Evolutionary conservation across 2,329 filamentous ascomycete genomes (phyloP).

Genomic region (Pyrenochaeta sp.): DNA sequence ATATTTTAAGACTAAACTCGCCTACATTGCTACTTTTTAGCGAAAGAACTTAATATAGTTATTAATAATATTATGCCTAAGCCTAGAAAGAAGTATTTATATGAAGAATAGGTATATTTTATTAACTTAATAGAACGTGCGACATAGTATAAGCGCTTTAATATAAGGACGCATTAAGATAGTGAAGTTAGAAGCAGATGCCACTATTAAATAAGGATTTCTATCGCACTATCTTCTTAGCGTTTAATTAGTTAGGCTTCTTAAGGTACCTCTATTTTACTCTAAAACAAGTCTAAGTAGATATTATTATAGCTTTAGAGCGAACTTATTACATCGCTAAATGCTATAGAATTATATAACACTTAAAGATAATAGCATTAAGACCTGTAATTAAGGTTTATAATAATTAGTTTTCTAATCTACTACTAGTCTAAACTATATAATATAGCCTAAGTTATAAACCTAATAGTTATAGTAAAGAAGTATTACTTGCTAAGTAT

Average conservation of each 20-base stretch:
- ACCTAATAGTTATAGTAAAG: too few species aligned
- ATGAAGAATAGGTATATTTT: background rate
- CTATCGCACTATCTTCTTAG: background rate
- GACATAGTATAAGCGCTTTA: background rate
- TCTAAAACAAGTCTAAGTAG: background rate
- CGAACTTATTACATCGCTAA: background rate
- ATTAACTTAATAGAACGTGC: background rate
- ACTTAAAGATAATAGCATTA: too few species aligned
- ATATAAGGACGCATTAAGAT: background rate
- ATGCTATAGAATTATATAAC: background rate
- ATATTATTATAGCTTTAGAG: background rate
- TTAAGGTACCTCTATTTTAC: background rate
- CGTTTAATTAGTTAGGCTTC: background rate
- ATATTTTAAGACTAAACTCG: background rate
- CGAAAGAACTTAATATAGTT: background rate
- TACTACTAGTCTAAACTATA: too few species aligned
- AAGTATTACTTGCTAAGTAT: too few species aligned
- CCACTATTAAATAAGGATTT: background rate
- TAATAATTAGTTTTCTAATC: too few species aligned
- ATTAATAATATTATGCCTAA: background rate
- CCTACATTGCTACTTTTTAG: background rate
- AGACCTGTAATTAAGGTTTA: too few species aligned
- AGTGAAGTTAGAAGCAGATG: background rate
- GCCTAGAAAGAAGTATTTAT: background rate
- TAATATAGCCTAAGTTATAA: too few species aligned